phyloP scores from a whole-genome alignment of 1,139 yeast genomes.

The Pichia sp. region DNA sequence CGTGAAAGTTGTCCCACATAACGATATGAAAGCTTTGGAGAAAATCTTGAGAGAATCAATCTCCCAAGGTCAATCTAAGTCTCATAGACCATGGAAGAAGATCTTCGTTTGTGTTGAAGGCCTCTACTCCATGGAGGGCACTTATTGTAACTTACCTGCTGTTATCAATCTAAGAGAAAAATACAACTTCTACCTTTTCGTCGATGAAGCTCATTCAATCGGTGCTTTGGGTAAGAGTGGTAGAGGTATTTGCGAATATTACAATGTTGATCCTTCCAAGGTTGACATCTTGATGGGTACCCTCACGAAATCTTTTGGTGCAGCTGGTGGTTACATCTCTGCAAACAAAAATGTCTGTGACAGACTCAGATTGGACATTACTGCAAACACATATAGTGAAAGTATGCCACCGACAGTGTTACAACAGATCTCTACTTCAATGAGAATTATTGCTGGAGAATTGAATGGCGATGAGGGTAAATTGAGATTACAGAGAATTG shows the following conservation, averaged over 20 bases:
- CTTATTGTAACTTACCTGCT: constrained; percentile 78
- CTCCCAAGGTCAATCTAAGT: constrained; percentile 93
- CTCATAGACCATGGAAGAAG: constrained; percentile 97
- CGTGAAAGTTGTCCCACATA: constrained; percentile 88
- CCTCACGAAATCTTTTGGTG: constrained; percentile 94
- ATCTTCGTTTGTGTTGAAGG: constrained; percentile 94
- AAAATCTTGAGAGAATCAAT: constrained; percentile 76
- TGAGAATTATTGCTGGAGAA: constrained; percentile 73
- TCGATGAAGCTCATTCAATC: constrained; percentile 97
- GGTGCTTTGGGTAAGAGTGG: constrained; percentile 97
- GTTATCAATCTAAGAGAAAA: constrained; percentile 70
- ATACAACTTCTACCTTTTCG: constrained; percentile 83
- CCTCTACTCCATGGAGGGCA: constrained; percentile 96
- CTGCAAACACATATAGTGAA: constrained; percentile 76
- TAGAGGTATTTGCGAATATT: constrained; percentile 92
- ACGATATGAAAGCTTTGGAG: constrained; percentile 80
- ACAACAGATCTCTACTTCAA: constrained; percentile 78
- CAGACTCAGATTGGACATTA: constrained; percentile 62
- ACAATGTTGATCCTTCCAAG: constrained; percentile 64
- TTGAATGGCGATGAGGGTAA: constrained; percentile 89
- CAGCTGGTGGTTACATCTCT: constrained; percentile 96
- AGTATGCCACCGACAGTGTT: constrained; percentile 86
- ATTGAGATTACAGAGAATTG: constrained; percentile 86
- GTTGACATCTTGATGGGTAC: constrained; percentile 96
- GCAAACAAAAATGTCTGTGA: constrained; percentile 65